phyloP scores from a whole-genome alignment of 2,329 filamentous ascomycete genomes.

The Curvularia spicifera region DNA sequence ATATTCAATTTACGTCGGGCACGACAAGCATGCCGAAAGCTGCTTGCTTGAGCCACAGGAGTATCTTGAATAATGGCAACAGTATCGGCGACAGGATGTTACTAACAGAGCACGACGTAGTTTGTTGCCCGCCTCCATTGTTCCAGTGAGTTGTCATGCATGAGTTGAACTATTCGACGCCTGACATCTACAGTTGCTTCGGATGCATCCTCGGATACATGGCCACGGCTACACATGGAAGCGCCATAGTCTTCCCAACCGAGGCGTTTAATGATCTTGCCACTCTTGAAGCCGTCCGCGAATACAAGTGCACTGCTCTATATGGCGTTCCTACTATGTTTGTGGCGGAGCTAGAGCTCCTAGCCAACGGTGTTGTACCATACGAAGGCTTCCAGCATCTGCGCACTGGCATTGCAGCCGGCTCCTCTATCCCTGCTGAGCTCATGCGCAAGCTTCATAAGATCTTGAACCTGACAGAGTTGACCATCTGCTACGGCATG shows the following conservation, averaged over 20 bases:
- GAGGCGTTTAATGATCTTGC: slow-evolving; percentile 85
- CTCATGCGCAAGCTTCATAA: slow-evolving; percentile 79
- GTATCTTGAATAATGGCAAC: slow-evolving; percentile 90
- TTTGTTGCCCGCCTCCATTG: slow-evolving; percentile 66
- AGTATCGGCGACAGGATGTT: slow-evolving; percentile 87
- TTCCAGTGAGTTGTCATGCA: slow-evolving; percentile 51
- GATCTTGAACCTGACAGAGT: slow-evolving; percentile 75
- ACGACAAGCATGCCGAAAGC: slow-evolving; percentile 92
- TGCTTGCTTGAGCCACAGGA: slow-evolving; percentile 82
- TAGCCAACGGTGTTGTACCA: slow-evolving; percentile 60
- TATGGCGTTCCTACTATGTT: slow-evolving; percentile 98
- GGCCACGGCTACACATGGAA: slow-evolving; percentile 86
- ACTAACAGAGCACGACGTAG: slow-evolving; percentile 72
- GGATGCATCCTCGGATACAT: slow-evolving; percentile 93
- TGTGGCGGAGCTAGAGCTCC: slow-evolving; percentile 80
- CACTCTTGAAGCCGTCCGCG: slow-evolving; percentile 68
- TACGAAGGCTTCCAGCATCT: slow-evolving; percentile 66
- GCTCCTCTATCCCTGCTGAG: slow-evolving; percentile 80
- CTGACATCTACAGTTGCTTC: slow-evolving; percentile 67
- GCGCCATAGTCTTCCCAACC: slow-evolving; percentile 81
- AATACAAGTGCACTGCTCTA: slow-evolving; percentile 70
- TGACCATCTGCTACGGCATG: slow-evolving; percentile 97
- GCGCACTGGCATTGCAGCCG: slow-evolving; percentile 89
- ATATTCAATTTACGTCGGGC: slow-evolving; percentile 97
- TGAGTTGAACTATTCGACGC: background rate